Evolutionary conservation across 2,329 filamentous ascomycete species (phyloP).

Genomic region (Penicillium verrucosum): DNA sequence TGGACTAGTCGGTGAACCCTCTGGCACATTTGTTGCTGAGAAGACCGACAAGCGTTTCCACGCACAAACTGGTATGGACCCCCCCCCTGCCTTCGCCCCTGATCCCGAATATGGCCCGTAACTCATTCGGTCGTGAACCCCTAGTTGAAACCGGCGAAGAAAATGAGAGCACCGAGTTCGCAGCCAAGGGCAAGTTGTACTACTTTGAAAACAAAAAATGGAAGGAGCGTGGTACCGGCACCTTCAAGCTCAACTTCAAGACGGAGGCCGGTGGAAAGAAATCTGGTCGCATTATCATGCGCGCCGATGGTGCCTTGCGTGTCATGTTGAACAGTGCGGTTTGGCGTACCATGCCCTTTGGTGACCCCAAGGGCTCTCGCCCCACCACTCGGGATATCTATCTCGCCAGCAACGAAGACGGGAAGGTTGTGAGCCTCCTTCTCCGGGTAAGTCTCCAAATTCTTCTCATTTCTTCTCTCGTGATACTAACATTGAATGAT

Average conservation of each 20-base stretch:
- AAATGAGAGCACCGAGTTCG: constrained; percentile 71
- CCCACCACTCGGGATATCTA: constrained; percentile 62
- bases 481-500: background rate
- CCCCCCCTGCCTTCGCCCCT: background rate
- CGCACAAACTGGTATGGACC: constrained; percentile 62
- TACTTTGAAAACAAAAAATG: constrained; percentile 71
- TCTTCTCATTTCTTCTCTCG: background rate
- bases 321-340: constrained; percentile 84
- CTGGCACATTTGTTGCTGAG: constrained; percentile 44
- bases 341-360: constrained; percentile 73
- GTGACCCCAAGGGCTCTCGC: constrained; percentile 59
- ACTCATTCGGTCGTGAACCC: constrained; percentile 24
- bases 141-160: constrained; percentile 84
- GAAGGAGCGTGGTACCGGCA: constrained; percentile 85
- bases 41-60: constrained; percentile 50
- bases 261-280: constrained; percentile 57
- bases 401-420: constrained; percentile 58
- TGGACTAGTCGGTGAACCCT: constrained; percentile 50
- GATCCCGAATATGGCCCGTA: background rate
- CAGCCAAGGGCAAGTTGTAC: constrained; percentile 80
- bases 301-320: constrained; percentile 82
- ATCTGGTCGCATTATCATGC: constrained; percentile 75
- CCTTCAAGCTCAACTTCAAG: constrained; percentile 74
- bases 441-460: constrained; percentile 50
- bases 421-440: constrained; percentile 52